These are phyloP conservation scores for Vicia villosa DNA, from an alignment of 306 rosid species.

Conservation along the genomic window DNA sequence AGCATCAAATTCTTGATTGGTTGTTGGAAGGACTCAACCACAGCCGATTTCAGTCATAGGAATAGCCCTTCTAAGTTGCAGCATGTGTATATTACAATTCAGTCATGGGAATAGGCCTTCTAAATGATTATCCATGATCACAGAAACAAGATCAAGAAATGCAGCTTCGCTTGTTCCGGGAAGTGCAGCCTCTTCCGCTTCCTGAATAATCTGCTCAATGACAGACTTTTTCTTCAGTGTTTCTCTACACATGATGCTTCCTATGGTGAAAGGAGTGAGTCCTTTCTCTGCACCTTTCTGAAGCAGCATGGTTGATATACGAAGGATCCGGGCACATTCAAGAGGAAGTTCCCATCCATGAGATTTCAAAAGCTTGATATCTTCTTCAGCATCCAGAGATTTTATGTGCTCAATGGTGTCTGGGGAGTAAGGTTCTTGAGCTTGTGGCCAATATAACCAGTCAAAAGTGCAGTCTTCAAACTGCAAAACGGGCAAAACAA, in stretches of 20 bases:
- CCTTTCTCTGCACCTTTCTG: constrained; percentile 68
- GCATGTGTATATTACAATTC: constrained; percentile 16
- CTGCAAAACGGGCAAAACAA: constrained; percentile 41
- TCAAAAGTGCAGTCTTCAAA: constrained; percentile 82
- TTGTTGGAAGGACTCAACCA: constrained; percentile 13
- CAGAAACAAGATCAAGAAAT: constrained; percentile 56
- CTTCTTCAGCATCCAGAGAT: constrained; percentile 58
- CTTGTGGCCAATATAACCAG: constrained; percentile 81
- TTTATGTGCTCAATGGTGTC: constrained; percentile 58
- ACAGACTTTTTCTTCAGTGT: constrained; percentile 56
- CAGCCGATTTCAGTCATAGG: constrained; percentile 10
- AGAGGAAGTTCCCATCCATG: constrained; percentile 68
- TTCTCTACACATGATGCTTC: constrained; percentile 67
- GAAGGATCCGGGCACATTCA: constrained; percentile 49
- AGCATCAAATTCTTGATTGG: constrained; percentile 17
- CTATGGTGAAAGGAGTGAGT: constrained; percentile 62
- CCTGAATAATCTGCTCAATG: constrained; percentile 57
- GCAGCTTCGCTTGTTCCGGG: constrained; percentile 52
- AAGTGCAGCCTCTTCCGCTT: constrained; percentile 55
- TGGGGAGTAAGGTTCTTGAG: constrained; percentile 57
- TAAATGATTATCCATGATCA: constrained; percentile 53
- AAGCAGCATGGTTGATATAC: constrained; percentile 68
- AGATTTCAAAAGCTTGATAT: constrained; percentile 62
- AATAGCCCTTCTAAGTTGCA: too few relatives aligned
- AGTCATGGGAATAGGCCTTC: constrained; percentile 41